These are phyloP conservation scores for Claviceps pazoutovae DNA, from an alignment of 2,329 filamentous ascomycete genomes.

Conservation along the genomic window DNA sequence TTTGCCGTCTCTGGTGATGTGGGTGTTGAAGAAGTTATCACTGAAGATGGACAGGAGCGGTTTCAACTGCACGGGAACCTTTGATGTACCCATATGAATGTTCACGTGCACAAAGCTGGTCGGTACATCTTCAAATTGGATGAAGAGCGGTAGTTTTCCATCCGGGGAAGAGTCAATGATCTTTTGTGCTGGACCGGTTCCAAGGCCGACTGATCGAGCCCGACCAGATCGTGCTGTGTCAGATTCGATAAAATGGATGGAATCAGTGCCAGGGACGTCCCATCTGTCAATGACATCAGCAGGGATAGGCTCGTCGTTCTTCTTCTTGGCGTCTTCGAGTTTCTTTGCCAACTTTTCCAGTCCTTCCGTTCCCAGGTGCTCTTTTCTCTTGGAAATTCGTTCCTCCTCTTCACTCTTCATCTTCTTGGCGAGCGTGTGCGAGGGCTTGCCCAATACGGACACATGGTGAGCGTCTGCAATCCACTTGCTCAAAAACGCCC, in stretches of 20 bases:
- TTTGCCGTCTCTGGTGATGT: constrained; percentile 62
- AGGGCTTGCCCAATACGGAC: constrained; percentile 79
- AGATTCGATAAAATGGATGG: constrained; percentile 89
- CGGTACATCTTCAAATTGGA: constrained; percentile 93
- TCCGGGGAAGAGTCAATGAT: constrained; percentile 55
- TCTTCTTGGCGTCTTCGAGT: constrained; percentile 69
- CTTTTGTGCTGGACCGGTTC: constrained; percentile 57
- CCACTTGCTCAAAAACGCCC: constrained; percentile 68
- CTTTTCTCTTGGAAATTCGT: constrained; percentile 64
- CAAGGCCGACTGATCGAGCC: constrained; percentile 55
- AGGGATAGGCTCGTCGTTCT: constrained; percentile 82
- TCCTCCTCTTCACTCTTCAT: constrained; percentile 70
- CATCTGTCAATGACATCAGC: constrained; percentile 67
- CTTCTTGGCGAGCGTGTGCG: constrained; percentile 61
- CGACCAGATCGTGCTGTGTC: constrained; percentile 70
- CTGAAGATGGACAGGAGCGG: constrained; percentile 74
- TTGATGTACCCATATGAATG: constrained; percentile 64
- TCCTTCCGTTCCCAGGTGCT: constrained; percentile 68
- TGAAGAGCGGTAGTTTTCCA: constrained; percentile 59
- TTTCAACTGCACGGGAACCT: constrained; percentile 67
- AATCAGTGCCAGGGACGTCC: constrained; percentile 70
- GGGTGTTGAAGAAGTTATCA: constrained; percentile 90
- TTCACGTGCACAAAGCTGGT: constrained; percentile 85
- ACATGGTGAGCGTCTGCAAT: constrained; percentile 75
- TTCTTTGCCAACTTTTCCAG: constrained; percentile 60